Evolutionary conservation across 305 asterid genomes (phyloP), one percentile per base, ranked within the genome.

Genomic region (Solanum hybrid): DNA sequence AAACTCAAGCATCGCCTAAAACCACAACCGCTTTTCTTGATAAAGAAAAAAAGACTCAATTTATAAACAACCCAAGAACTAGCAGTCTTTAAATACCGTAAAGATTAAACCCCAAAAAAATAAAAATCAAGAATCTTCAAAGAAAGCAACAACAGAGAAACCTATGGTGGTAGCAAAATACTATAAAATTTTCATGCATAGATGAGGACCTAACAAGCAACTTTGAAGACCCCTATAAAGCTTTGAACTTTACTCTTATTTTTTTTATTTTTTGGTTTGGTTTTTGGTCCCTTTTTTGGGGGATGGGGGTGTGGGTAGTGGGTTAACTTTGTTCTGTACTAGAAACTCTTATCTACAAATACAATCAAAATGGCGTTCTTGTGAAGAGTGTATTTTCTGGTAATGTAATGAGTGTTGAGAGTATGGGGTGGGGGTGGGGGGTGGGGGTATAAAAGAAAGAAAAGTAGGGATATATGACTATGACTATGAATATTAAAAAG

Each of bases 71-170:
- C 22, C 35, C 46, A 80, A 40, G 61, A 37, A 80, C 24, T 39
- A 9, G 67, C 57, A 90, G 69, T 75, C 90, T 29, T 42, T 34
- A 87, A 29, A 39, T 75, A 86, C 69, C 86, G 39, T 80, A 90
- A 37, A 64, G 64, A 57, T 46, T 81, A 81, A 82, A 46, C 87
- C 39, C 39, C 87, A 22, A 29, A 20, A 80, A 87, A 22, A 20
- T 14, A 29, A 73, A 61, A 40, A 31, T 73, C 64, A 89, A 81
- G 86, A 75, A 40, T 76, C 88, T 78, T 26, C 86, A 89, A 61
- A 40, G 61, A 57, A 74, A 89, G 90, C 90, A 88, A 89, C 78
- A 34, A 87, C 31, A 71, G 42, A 82, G 79, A 34, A 39, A 64
- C 42, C 69, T 35, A 5, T 7, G 9, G 80, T 61, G 46, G 80